phyloP scores from a whole-genome alignment of 2,329 filamentous ascomycete genomes.

The Thyridium curvatum region DNA sequence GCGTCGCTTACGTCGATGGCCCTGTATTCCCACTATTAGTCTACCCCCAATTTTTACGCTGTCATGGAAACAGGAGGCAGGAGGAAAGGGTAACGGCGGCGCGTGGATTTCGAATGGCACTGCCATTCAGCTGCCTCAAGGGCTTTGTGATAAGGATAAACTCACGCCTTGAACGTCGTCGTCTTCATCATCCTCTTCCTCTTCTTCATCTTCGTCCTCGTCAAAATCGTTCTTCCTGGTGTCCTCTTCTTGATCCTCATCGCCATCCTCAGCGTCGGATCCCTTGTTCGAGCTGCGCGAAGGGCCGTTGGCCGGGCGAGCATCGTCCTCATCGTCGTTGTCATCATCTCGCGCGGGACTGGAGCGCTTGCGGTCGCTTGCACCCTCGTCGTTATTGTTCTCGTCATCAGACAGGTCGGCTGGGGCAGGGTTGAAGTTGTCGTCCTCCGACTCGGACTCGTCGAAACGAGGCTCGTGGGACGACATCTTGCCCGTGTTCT shows the following conservation, averaged over 20 bases:
- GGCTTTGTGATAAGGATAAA: too few species aligned
- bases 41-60: too few species aligned
- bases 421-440: constrained; percentile 81
- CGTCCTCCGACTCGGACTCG: constrained; percentile 71
- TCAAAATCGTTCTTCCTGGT: constrained; percentile 20
- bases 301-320: constrained; percentile 7
- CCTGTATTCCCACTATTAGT: constrained; percentile 25
- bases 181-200: constrained; percentile 29
- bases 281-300: neutral
- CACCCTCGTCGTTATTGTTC: constrained; percentile 27
- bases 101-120: too few species aligned
- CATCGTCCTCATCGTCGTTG: constrained; percentile 9
- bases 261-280: constrained; percentile 34
- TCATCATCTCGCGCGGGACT: constrained; percentile 20
- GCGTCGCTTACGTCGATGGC: constrained; percentile 73
- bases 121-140: too few species aligned
- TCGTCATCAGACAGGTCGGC: constrained; percentile 70
- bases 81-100: too few species aligned
- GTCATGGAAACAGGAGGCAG: too few species aligned
- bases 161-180: constrained; percentile 54
- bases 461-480: constrained; percentile 40
- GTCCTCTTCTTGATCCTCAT: constrained; percentile 23
- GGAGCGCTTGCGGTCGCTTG: constrained; percentile 8
- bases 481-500: constrained; percentile 31
- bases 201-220: constrained; percentile 27